Percentiles rank a stretch among this genome's conserved stretches.
phyloP scores from a whole-genome alignment of 129 eudicot species.

The sunflower (Helianthus annuus) region HanXRQr2.0-SUNRISE NC_035436.2:154181811-154182310 shows the following conservation, averaged over 20 bases:
- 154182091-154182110: slow-evolving; percentile 2
- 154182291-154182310: slow-evolving; percentile 17
- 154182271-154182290: slow-evolving; percentile 7
- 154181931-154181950: slow-evolving; percentile 3
- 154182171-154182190: slow-evolving; percentile 70
- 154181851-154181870: slow-evolving; percentile 49
- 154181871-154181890: slow-evolving; percentile 13
- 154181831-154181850: slow-evolving; percentile 90
- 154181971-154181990: slow-evolving; percentile 17
- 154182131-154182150: slow-evolving; percentile 79
- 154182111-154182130: slow-evolving; percentile 59
- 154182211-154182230: slow-evolving; percentile 68
- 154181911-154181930: slow-evolving; percentile 9
- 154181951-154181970: slow-evolving; percentile 8
- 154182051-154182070: background rate
- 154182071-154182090: slow-evolving; percentile 13
- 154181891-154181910: slow-evolving; percentile 16
- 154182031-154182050: background rate
- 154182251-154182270: slow-evolving; percentile 14
- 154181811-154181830: slow-evolving; percentile 94
- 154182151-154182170: slow-evolving; percentile 94
- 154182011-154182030: background rate
- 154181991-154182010: slow-evolving; percentile 16
- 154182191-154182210: slow-evolving; percentile 71
- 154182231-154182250: slow-evolving; percentile 82